A percentile compares a stretch with the other conserved stretches of the same genome.
Conservation (phyloP, 176 grass and related monocot genomes). For the Avena insularis region DNA sequence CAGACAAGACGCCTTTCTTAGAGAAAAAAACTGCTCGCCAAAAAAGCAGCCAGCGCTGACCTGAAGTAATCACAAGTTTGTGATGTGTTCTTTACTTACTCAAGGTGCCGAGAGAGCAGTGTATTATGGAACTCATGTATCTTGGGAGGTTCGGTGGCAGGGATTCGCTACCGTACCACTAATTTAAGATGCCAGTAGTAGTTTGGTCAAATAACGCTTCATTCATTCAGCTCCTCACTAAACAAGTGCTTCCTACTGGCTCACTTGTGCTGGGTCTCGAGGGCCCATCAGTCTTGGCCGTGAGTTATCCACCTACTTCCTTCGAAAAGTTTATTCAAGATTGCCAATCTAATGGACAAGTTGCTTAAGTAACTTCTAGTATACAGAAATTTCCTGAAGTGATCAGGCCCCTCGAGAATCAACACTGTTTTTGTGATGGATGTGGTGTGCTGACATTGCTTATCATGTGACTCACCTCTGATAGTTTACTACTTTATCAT, state of each 20-base stretch:
- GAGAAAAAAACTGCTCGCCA: too few species aligned
- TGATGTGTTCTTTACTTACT: not conserved
- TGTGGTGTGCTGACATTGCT: not conserved
- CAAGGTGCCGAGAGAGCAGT: not conserved
- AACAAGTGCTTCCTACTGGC: conserved; percentile 17
- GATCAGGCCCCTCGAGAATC: conserved; percentile 14
- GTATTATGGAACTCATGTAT: conserved; percentile 19
- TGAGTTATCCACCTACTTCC: conserved; percentile 9
- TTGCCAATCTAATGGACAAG: conserved; percentile 22
- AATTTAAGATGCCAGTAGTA: not conserved
- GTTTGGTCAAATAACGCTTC: conserved; percentile 29
- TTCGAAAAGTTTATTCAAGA: not conserved
- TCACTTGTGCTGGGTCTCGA: not conserved
- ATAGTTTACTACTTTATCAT: not conserved
- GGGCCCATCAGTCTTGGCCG: not conserved
- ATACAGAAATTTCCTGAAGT: conserved; percentile 8
- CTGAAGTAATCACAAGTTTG: not conserved
- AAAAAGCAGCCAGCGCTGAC: not conserved
- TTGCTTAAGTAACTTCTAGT: conserved; percentile 4
- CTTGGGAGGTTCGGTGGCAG: conserved; percentile 12
- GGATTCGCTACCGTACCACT: not conserved
- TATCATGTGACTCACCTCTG: not conserved
- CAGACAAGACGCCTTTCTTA: too few species aligned
- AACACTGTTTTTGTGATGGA: conserved; percentile 13
- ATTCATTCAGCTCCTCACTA: not conserved